Evolutionary conservation across 257 asterid genomes (phyloP), one percentile per base, ranked within the genome.

Genomic region (Plantago major): DNA sequence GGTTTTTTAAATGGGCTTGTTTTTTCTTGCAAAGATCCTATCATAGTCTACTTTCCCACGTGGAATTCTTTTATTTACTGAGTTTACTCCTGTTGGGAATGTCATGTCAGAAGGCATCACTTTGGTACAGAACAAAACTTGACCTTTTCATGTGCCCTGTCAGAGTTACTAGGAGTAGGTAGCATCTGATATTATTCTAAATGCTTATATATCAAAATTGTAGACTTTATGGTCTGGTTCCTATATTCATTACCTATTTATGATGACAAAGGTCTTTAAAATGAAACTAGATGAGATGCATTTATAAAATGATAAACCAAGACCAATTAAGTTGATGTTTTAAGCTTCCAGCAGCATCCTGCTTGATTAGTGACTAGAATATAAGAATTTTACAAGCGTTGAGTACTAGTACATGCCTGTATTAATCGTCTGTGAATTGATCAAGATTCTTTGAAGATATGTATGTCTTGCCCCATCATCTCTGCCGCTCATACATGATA

Each of bases 181-280:
- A 14, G 67, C 54, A 42, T 47, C 17, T 63, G 62, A 26, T 30
- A 47, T 67, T 64, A 60, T 51, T 49, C 55, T 54, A 60, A 37
- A 30, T 30, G 26, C 37, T 18, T 22, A 5, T 38, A 52, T n/a
- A 22, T 52, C 38, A 19, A 19, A 52, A 52, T 52, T 22, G 26
- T 22, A 22, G 26, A 22, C 1, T 22, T 22, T 22, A 22, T 22
- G 26, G 26, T 22, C 26, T 22, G 26, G 26, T 22, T 22, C 26
- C 26, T 22, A 22, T 22, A 22, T 22, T 2, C 26, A 2, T 2
- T 22, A 22, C 26, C 26, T 22, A 22, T 22, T 22, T 22, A 22
- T 22, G 26, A 22, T 22, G 26, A 22, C 26, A 22, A 22, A 22
- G 26, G 26, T 22, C 26, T 22, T 22, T 22, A 22, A 22, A 22